phyloP scores from a whole-genome alignment of 371 early-diverging fungal genomes.

The Entomophthora muscae region DNA sequence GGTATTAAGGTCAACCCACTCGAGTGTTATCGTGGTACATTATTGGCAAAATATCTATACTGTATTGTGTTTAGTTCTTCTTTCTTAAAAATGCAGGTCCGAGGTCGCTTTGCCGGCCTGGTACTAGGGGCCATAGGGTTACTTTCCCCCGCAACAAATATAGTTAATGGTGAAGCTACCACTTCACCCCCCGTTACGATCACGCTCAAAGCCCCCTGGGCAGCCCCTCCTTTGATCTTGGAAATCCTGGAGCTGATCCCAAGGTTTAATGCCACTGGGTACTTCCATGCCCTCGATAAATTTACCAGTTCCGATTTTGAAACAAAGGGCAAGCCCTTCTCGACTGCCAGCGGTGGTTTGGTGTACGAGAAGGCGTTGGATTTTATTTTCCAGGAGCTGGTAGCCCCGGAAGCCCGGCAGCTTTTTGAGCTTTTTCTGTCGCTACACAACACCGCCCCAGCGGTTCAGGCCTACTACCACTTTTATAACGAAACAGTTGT shows the following conservation, averaged over 20 bases:
- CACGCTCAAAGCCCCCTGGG: constrained; percentile 16
- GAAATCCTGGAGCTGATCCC: constrained; percentile 31
- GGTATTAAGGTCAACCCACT: too few relatives aligned
- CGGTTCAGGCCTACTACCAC: constrained; percentile 59
- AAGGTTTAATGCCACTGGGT: background rate
- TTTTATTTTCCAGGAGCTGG: background rate
- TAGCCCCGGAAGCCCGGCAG: constrained; percentile 3
- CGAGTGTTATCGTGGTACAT: too few relatives aligned
- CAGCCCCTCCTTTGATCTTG: constrained; percentile 25
- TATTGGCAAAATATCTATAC: too few relatives aligned
- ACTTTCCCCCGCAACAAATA: too few relatives aligned
- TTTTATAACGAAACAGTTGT: constrained; percentile 44
- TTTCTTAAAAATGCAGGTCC: too few relatives aligned
- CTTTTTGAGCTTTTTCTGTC: constrained; percentile 36
- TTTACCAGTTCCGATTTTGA: background rate
- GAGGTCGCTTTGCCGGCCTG: too few relatives aligned
- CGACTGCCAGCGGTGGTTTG: background rate
- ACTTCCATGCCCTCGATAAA: background rate
- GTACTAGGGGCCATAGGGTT: too few relatives aligned
- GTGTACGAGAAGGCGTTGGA: background rate
- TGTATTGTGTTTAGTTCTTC: too few relatives aligned
- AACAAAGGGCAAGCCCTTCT: constrained; percentile 10
- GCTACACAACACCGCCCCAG: constrained; percentile 50
- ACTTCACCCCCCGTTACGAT: background rate
- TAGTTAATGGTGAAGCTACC: too few relatives aligned